Base-by-base conservation (phyloP, 2,329 filamentous ascomycete species). In the Aspergillus vadensis region DNA sequence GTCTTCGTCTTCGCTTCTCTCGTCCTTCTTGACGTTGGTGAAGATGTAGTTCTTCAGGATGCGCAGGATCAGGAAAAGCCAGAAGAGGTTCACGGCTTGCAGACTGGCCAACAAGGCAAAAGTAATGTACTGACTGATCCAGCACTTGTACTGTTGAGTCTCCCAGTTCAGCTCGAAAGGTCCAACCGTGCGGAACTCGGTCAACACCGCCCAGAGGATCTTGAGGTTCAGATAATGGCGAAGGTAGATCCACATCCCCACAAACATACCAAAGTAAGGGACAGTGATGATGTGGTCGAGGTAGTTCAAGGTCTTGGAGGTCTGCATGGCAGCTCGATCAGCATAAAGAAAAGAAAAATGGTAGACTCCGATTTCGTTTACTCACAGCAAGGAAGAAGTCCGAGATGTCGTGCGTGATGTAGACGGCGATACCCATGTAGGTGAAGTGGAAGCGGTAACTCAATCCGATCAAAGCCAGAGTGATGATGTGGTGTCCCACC, bases 361-460 rank as follows among this genome's bases (percentile, higher is more conserved):
- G 49, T 38, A 3, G 27, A 30, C 27, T 30, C 12, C 10, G 27
- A 10, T 30, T 32, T 10, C 4, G 43, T 4, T 5, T n/a, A 51
- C 69, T 56, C 85, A 93, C 91, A 39, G 94, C 93, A 48, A 97
- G 85, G 85, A 97, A 97, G 80, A 97, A 97, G 76, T 97, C 93
- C 62, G 89, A 92, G 63, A 97, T 91, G 73, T 98, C 93, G 77
- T 96, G 92, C 9, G 93, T 97, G 63, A 95, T 92, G 77, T 97
- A 98, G 36, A 98, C 92, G 19, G 92, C 91, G 58, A 97, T 80
- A 25, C 93, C 93, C 75, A 98, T 96, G 78, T 97, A 94, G 19
- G 92, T 96, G 77, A 97, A 98, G 79, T 98, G 93, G 82, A 97
- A 98, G 63, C 92, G 88, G 80, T 97, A 98, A 80, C 91, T 95